Conservation (phyloP, 2,329 filamentous ascomycete genomes). For the Capronia coronata region DNA sequence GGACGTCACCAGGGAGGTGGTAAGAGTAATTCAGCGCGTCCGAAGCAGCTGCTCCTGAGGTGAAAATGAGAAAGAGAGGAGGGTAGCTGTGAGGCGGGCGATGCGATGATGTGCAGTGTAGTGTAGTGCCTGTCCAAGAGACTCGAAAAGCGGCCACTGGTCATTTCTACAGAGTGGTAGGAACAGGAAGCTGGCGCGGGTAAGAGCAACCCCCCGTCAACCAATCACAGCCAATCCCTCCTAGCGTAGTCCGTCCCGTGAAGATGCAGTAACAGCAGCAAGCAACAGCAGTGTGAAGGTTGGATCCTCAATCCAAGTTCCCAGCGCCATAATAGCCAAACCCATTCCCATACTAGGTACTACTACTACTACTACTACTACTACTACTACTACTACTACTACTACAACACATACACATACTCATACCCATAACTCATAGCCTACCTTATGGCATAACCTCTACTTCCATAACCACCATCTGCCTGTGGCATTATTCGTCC, state of each 20-base stretch:
- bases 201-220: background rate
- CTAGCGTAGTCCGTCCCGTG: background rate
- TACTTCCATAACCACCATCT: no score
- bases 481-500: constrained; percentile 8
- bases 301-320: constrained; percentile 6
- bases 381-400: no score
- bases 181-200: background rate
- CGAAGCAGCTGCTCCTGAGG: background rate
- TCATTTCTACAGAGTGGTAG: no score
- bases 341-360: no score
- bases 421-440: constrained; percentile 1
- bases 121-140: background rate
- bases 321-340: background rate
- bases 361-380: no score
- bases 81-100: background rate
- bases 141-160: background rate
- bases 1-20: background rate
- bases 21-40: background rate
- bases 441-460: no score
- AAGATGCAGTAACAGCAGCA: no score
- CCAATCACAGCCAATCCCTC: background rate
- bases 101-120: background rate
- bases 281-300: background rate
- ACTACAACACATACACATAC: no score
- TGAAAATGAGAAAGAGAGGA: background rate